Evolutionary conservation across 2,329 filamentous ascomycete species (phyloP), one percentile per base, ranked within the genome.

Genomic region (Knoxdaviesia proteae): DNA sequence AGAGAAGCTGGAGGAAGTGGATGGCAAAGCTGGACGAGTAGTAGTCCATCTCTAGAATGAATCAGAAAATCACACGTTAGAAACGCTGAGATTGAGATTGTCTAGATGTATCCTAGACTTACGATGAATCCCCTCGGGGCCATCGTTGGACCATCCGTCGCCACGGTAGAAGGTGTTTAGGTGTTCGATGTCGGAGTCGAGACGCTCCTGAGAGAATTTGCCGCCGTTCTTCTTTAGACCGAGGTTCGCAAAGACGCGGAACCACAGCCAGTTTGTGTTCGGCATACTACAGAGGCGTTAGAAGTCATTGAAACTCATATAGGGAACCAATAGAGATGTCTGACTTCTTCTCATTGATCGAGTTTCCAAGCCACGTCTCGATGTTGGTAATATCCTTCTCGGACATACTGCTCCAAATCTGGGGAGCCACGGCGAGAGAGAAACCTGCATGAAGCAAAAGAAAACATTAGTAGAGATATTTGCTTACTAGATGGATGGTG

Each of bases 1-100:
- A 88, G 0, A 87, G 62, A 0, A 88, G 68, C 54, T 88, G 81
- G 5, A 86, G 61, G 50, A 83, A 82, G 50, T 87, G 81, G 44
- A 87, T 88, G 1, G 81, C 82, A 54, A 86, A 87, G 45, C 77
- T 82, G 7, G 80, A 81, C 1, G 79, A 84, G 57, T 87, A 88
- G 53, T 87, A 87, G 55, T 87, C 81, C 75, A 87, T 84, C 57
- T 87, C 66, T 69, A 42, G 3, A 7, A 36, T 11, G 35, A n/a
- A 7, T 9, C 8, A 34, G 32, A 30, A 4, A 9, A 30, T 40
- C 33, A 38, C 11, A 34, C 29, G 20, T 20, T 20, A 20, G 20
- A n/a, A 31, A 20, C 6, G 8, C 34, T 38, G 3, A 8, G 9
- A 7, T 20, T 36, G 33, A 5, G 1, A 7, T 29, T 34, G 5